Percentiles rank a stretch among this genome's conserved stretches.
phyloP scores from a whole-genome alignment of 192 early-diverging fungal species.

The Spizellomyces punctatus region DNA sequence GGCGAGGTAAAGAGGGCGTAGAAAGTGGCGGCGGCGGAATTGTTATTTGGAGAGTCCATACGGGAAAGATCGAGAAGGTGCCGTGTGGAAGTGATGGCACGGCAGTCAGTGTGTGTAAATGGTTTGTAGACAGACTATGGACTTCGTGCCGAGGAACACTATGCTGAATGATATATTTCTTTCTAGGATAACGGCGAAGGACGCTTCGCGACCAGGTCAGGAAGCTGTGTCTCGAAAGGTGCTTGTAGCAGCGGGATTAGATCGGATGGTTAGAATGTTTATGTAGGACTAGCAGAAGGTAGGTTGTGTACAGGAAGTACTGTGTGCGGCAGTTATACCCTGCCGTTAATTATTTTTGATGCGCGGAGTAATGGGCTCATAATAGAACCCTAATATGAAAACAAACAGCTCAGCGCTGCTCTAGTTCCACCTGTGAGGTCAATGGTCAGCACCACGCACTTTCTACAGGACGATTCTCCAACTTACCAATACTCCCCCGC shows the following conservation, averaged over 20 bases:
- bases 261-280: conserved; percentile 33
- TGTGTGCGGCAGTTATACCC: no score
- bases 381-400: not conserved
- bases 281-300: conserved; percentile 11
- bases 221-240: conserved; percentile 20
- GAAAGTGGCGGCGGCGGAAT: conserved; percentile 35
- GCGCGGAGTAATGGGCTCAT: no score
- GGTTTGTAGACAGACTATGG: conserved; percentile 26
- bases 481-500: conserved; percentile 74
- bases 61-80: conserved; percentile 46
- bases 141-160: not conserved
- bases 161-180: not conserved
- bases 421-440: conserved; percentile 15
- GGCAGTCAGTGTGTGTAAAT: conserved; percentile 42
- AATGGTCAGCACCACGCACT: not conserved
- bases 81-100: conserved; percentile 24
- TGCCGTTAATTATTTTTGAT: no score
- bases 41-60: conserved; percentile 55
- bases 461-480: not conserved
- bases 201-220: not conserved
- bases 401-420: conserved; percentile 1
- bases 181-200: conserved; percentile 22
- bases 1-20: not conserved
- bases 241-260: conserved; percentile 32
- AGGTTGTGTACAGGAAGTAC: not conserved